phyloP scores from a whole-genome alignment of 345 rosid species.

The Garcia nutans region DNA sequence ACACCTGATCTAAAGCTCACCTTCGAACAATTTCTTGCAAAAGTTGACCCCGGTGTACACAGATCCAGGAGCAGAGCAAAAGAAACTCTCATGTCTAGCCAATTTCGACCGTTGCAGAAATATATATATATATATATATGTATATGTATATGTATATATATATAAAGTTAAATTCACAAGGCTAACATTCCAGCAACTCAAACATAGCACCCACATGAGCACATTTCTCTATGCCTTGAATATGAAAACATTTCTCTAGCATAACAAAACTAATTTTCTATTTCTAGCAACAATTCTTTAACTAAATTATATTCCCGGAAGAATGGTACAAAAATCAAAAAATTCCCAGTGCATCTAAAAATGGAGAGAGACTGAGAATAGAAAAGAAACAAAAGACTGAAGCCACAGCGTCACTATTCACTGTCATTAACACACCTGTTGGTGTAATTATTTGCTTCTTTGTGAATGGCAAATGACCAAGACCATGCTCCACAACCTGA shows the following conservation, averaged over 20 bases:
- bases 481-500: constrained; percentile 98
- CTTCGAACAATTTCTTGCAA: constrained; percentile 96
- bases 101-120: neutral
- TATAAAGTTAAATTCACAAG: neutral
- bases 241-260: neutral
- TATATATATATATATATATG: too few relatives aligned
- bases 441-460: constrained; percentile 96
- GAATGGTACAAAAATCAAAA: neutral
- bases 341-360: neutral
- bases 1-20: constrained; percentile 57
- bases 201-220: neutral
- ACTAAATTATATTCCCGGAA: neutral
- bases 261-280: neutral
- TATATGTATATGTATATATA: too few relatives aligned
- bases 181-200: neutral
- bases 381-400: neutral
- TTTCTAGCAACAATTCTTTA: neutral
- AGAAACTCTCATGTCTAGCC: neutral
- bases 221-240: neutral
- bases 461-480: constrained; percentile 92
- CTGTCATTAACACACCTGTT: constrained; percentile 56
- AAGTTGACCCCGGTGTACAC: constrained; percentile 92
- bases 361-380: neutral
- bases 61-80: constrained; percentile 54
- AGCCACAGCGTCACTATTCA: constrained; percentile 9